phyloP scores from a whole-genome alignment of 129 eudicot genomes.

The Oenanthe sinensis region DNA sequence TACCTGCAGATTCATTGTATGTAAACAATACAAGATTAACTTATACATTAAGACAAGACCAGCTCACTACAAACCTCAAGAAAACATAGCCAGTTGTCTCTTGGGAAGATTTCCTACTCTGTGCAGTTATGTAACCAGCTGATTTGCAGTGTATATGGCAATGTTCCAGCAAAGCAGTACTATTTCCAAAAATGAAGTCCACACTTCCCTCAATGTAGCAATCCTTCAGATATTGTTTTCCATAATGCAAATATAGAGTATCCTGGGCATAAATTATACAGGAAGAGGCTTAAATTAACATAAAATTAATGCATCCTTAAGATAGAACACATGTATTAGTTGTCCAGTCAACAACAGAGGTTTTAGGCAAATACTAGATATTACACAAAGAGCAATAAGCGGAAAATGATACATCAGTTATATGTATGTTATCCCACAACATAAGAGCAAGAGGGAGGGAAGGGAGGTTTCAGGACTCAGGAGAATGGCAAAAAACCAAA shows the following conservation, averaged over 20 bases:
- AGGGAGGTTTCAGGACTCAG: neutral
- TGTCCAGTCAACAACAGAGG: neutral
- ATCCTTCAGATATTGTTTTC: slow-evolving; percentile 81
- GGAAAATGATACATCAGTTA: neutral
- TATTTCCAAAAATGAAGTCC: slow-evolving; percentile 92
- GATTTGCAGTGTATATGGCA: slow-evolving; percentile 97
- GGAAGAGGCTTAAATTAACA: neutral
- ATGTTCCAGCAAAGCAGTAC: slow-evolving; percentile 89
- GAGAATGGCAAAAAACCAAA: too few relatives aligned
- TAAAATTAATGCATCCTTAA: neutral
- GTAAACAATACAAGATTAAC: neutral
- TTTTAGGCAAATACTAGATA: neutral
- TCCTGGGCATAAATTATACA: slow-evolving; percentile 44
- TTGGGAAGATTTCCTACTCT: slow-evolving; percentile 82
- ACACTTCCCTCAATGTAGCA: slow-evolving; percentile 97
- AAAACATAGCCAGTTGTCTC: slow-evolving; percentile 89
- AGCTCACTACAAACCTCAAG: slow-evolving; percentile 46
- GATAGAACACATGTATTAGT: neutral
- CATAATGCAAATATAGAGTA: slow-evolving; percentile 79
- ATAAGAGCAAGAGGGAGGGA: neutral
- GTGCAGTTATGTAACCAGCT: slow-evolving; percentile 78
- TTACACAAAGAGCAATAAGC: neutral
- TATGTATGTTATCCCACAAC: neutral
- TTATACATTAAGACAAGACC: neutral
- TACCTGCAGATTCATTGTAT: neutral